These are phyloP conservation scores for Lophiotrema nucula DNA, from an alignment of 495 filamentous ascomycete genomes.

Conservation along the genomic window DNA sequence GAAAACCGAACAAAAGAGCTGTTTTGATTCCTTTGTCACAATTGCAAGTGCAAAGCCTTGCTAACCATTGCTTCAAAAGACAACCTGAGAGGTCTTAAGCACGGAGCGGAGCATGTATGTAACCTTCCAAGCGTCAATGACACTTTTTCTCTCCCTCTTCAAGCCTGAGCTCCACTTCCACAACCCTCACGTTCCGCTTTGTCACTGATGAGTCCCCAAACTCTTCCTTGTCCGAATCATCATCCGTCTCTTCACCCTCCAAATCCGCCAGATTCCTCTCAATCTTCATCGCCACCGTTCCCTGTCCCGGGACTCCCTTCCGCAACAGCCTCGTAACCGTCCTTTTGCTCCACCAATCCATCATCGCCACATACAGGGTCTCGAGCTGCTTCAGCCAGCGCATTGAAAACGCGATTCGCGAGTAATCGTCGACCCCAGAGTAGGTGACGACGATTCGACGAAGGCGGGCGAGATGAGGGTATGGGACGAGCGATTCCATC, in stretches of 20 bases:
- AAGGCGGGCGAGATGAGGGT: neutral
- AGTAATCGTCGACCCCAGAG: neutral
- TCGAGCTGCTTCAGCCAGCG: neutral
- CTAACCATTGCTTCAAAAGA: too few species aligned
- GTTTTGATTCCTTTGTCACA: too few species aligned
- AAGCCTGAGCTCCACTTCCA: neutral
- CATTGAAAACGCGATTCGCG: neutral
- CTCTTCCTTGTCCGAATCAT: neutral
- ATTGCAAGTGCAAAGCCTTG: too few species aligned
- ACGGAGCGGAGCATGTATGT: too few species aligned
- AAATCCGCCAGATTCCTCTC: neutral
- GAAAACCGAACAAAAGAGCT: too few species aligned
- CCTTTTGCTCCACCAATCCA: conserved; percentile 1
- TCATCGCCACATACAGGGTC: neutral
- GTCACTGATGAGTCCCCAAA: neutral
- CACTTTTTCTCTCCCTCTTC: neutral
- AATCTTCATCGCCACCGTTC: neutral
- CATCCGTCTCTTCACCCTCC: neutral
- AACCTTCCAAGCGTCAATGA: too few species aligned
- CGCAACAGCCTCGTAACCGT: neutral
- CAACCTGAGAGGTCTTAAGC: too few species aligned
- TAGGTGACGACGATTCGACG: neutral
- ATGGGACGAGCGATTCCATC: neutral
- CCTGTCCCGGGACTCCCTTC: neutral
- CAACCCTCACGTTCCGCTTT: neutral